Evolutionary conservation across 2,329 filamentous ascomycete species (phyloP), one percentile per base, ranked within the genome.

Genomic region (Colletotrichum scovillei): DNA sequence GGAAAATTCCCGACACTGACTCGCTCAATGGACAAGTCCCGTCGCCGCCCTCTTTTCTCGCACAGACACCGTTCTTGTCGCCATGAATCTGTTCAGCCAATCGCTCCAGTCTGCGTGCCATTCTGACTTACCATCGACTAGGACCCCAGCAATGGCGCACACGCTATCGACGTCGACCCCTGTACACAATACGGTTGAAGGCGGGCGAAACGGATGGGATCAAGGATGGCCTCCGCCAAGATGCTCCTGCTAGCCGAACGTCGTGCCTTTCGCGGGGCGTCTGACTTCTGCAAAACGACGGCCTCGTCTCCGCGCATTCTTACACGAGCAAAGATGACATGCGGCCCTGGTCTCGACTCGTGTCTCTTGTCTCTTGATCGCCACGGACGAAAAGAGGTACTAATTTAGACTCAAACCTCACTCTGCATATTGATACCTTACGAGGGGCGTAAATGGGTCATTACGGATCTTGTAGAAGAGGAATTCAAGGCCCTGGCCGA

Each of bases 1-100:
- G 66, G 24, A 69, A 69, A 69, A 35, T 70, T 64, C 66, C 67
- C 71, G 65, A 70, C 63, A 67, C 42, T 76, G 70, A 69, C 70
- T 69, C 66, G 66, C 58, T 69, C 35, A 63, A 26, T 63, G 46
- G 64, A 16, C 24, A 46, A 30, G 52, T 58, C 69, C 64, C 46
- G 46, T 53, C 52, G 58, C 35, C 35, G 26, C 63, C 30, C 42
- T 38, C 22, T 11, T 38, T 32, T 53, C 24, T 57, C 67, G 67
- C 71, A 73, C 71, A 73, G 67, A 73, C 71, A 72, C 58, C 46
- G 71, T 73, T 73, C 71, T 73, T 65, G 63, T 73, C 32, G 62
- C 35, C 57, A 63, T 58, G 26, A 67, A 53, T 57, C 38, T 67
- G 35, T 63, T 71, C 53, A 67, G 49, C 71, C 71, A 73, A 73